Evolutionary conservation across 2,329 filamentous ascomycete genomes (phyloP).

Genomic region (Fusarium algeriense): DNA sequence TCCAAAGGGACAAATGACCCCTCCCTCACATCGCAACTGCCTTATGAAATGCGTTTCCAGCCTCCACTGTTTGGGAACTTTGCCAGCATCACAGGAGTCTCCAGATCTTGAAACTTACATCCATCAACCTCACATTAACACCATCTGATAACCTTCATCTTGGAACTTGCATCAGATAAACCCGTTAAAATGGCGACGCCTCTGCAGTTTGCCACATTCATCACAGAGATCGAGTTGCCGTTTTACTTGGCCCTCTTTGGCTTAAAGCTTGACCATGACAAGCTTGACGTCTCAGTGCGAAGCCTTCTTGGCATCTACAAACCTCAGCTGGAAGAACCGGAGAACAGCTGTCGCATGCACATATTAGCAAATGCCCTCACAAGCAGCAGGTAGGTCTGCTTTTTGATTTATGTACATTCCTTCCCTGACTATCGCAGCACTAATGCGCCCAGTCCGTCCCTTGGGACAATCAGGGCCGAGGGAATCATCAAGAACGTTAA

Average conservation of each 20-base stretch:
- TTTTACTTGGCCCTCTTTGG: conserved; percentile 95
- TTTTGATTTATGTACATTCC: conserved; percentile 34
- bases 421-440: conserved; percentile 42
- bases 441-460: conserved; percentile 68
- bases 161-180: not conserved
- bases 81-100: conserved; percentile 12
- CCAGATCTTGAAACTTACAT: not conserved
- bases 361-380: conserved; percentile 88
- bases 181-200: conserved; percentile 61
- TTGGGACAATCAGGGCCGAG: conserved; percentile 83
- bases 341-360: conserved; percentile 88
- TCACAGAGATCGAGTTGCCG: conserved; percentile 92
- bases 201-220: conserved; percentile 85
- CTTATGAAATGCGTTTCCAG: conserved; percentile 25
- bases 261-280: conserved; percentile 96
- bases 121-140: too few relatives aligned
- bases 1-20: not conserved
- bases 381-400: conserved; percentile 77
- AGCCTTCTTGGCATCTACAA: conserved; percentile 91
- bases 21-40: not conserved
- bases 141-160: not conserved
- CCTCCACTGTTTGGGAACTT: not conserved
- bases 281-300: conserved; percentile 92
- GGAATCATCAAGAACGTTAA: conserved; percentile 97
- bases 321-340: conserved; percentile 78